Evolutionary conservation across 2,329 filamentous ascomycete genomes (phyloP).

Genomic region (Hypoxylon sp.): DNA sequence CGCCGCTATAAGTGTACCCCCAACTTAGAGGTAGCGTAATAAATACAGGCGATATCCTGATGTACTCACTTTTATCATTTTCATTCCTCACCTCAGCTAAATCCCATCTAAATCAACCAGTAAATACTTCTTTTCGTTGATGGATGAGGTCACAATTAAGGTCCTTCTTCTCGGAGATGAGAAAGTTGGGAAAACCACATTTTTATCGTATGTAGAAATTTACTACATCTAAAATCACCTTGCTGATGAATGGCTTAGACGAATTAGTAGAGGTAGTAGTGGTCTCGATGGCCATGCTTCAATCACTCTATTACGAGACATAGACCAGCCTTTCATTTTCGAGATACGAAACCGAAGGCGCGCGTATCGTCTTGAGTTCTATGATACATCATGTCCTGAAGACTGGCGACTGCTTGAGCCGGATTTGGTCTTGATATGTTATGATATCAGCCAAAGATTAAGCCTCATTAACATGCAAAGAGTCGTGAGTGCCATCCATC

Average conservation of each 20-base stretch:
- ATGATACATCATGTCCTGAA: conserved; percentile 71
- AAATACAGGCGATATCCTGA: conserved; percentile 14
- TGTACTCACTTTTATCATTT: conserved; percentile 8
- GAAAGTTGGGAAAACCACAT: conserved; percentile 72
- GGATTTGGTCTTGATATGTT: conserved; percentile 72
- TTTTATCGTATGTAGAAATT: conserved; percentile 67
- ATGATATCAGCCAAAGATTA: conserved; percentile 71
- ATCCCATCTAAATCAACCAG: conserved; percentile 3
- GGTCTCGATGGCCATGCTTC: conserved; percentile 59
- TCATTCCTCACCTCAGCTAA: background rate
- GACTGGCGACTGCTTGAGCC: conserved; percentile 72
- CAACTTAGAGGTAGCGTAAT: conserved; percentile 13
- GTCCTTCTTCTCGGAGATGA: conserved; percentile 72
- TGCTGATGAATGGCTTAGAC: conserved; percentile 56
- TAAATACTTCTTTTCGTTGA: conserved; percentile 44
- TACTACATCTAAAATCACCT: conserved; percentile 19
- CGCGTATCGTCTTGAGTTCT: conserved; percentile 70
- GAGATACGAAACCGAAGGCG: conserved; percentile 64
- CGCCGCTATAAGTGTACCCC: background rate
- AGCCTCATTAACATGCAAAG: conserved; percentile 72
- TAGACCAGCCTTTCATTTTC: conserved; percentile 73
- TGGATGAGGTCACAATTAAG: conserved; percentile 66
- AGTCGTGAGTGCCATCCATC: conserved; percentile 60
- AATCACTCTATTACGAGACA: conserved; percentile 68
- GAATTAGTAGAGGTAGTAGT: conserved; percentile 64